These are phyloP conservation scores for Pseudocercospora cruenta DNA, from an alignment of 2,329 filamentous ascomycete species.

Conservation along the genomic window DNA sequence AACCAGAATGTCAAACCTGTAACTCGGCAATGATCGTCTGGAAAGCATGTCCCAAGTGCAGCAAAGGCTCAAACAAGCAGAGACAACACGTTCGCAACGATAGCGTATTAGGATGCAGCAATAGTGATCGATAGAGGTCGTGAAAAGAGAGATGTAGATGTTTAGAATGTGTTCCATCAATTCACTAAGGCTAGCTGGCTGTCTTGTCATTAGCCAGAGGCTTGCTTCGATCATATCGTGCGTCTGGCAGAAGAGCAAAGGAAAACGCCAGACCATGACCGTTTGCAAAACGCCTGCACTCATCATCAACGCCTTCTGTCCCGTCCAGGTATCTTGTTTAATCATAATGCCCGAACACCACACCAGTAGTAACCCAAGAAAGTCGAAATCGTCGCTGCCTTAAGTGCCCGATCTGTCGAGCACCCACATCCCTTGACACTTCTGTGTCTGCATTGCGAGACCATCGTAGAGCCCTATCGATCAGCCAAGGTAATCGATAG, in stretches of 20 bases:
- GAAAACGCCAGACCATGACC: background rate
- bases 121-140: too few relatives aligned
- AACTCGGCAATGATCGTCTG: too few relatives aligned
- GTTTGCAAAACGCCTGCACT: background rate
- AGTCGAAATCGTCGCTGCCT: background rate
- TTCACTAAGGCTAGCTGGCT: background rate
- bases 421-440: background rate
- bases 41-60: too few relatives aligned
- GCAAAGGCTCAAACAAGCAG: too few relatives aligned
- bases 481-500: conserved; percentile 31
- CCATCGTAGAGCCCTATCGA: too few relatives aligned
- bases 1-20: too few relatives aligned
- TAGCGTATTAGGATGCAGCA: too few relatives aligned
- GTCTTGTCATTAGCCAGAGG: background rate
- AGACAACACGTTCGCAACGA: too few relatives aligned
- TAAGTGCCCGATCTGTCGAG: too few relatives aligned
- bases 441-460: too few relatives aligned
- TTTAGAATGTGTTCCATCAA: background rate
- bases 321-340: conserved; percentile 6
- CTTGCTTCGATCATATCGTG: background rate
- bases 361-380: background rate
- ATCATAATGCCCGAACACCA: background rate
- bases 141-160: background rate
- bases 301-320: background rate
- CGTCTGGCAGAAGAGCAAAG: background rate